Percentiles rank a stretch among this genome's conserved stretches.
Conservation (phyloP, 139 green algal genomes). For the Diplosphaera chodatii region DNA sequence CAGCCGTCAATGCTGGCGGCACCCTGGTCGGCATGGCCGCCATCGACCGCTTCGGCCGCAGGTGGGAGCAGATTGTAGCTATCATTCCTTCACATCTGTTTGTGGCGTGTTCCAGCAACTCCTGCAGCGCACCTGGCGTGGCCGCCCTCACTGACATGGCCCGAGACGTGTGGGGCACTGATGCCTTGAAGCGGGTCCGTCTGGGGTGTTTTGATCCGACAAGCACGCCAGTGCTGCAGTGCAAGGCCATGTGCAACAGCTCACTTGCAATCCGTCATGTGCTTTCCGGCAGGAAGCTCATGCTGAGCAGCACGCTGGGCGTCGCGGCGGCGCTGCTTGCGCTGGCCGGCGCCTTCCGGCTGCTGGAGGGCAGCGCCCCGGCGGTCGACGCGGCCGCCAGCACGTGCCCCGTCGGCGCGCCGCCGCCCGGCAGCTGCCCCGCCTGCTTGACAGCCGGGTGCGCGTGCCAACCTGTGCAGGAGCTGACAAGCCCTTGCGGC, state of each 20-base stretch:
- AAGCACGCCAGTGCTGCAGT: too few relatives aligned
- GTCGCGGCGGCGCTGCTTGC: constrained; percentile 33
- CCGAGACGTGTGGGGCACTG: too few relatives aligned
- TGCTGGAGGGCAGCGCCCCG: constrained; percentile 28
- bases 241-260: too few relatives aligned
- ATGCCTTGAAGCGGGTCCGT: too few relatives aligned
- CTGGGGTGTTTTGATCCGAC: too few relatives aligned
- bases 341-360: constrained; percentile 32
- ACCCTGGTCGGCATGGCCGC: constrained; percentile 40
- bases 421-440: constrained; percentile 4
- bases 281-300: constrained; percentile 30
- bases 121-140: too few relatives aligned
- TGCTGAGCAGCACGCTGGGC: constrained; percentile 40
- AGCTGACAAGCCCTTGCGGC: too few relatives aligned
- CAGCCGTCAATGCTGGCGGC: constrained; percentile 50
- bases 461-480: too few relatives aligned
- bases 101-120: neutral
- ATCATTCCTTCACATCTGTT: too few relatives aligned
- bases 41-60: constrained; percentile 43
- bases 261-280: too few relatives aligned
- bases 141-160: too few relatives aligned
- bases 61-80: too few relatives aligned
- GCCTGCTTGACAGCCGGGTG: constrained; percentile 16
- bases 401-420: neutral
- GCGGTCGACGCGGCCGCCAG: constrained; percentile 6